Percentiles rank a stretch among this genome's conserved stretches.
phyloP scores from a whole-genome alignment of 1,139 yeast genomes.

The Suzukiozyma palmioleophila region DNA sequence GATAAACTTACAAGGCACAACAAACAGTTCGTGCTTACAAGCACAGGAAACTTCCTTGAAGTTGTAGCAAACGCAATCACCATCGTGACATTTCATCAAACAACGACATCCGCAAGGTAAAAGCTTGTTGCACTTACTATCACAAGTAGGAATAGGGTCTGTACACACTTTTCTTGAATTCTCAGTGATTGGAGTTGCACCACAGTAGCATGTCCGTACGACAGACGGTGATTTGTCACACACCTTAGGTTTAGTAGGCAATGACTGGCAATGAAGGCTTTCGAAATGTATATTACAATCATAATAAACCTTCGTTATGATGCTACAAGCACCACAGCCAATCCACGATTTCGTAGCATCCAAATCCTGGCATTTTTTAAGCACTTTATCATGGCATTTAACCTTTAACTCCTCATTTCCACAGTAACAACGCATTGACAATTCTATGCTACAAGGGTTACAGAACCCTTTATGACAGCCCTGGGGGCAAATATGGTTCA shows the following conservation, averaged over 20 bases:
- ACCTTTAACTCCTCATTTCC: slow-evolving; percentile 49
- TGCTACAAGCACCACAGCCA: slow-evolving; percentile 61
- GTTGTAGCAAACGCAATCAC: slow-evolving; percentile 64
- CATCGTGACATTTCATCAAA: slow-evolving; percentile 67
- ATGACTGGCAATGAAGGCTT: slow-evolving; percentile 54
- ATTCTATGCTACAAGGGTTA: slow-evolving; percentile 52
- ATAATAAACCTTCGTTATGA: slow-evolving; percentile 44
- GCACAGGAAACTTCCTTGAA: slow-evolving; percentile 44
- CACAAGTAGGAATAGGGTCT: slow-evolving; percentile 78
- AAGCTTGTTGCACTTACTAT: slow-evolving; percentile 53
- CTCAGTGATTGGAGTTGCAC: slow-evolving; percentile 35
- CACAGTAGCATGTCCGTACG: slow-evolving; percentile 73
- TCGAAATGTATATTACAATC: slow-evolving; percentile 71
- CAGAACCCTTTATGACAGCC: slow-evolving; percentile 69
- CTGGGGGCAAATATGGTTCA: slow-evolving; percentile 55
- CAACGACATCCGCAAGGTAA: slow-evolving; percentile 76
- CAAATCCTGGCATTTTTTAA: slow-evolving; percentile 21
- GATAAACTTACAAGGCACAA: slow-evolving; percentile 61
- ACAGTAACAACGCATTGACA: slow-evolving; percentile 64
- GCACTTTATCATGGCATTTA: slow-evolving; percentile 45
- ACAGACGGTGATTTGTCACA: slow-evolving; percentile 65
- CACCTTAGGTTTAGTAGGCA: slow-evolving; percentile 28
- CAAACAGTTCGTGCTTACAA: slow-evolving; percentile 47
- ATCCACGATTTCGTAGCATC: slow-evolving; percentile 40
- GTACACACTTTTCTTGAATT: slow-evolving; percentile 51